Percentiles rank a stretch among this genome's conserved stretches.
Evolutionary conservation across 306 rosid species (phyloP).

Genomic region (Adenanthera pavonina): DNA sequence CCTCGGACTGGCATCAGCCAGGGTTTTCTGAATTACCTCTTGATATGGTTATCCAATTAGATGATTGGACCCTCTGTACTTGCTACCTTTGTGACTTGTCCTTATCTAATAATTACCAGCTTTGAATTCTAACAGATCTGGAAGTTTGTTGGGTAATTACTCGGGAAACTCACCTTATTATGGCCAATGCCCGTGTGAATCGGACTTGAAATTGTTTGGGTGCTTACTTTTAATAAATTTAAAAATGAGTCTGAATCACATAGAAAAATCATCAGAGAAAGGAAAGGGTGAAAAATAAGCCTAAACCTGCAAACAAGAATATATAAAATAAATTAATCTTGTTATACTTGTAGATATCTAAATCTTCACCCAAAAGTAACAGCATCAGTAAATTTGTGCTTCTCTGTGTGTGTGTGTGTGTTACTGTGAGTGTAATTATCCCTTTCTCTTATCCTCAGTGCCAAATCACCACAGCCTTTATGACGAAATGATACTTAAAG

Average conservation of each 20-base stretch:
- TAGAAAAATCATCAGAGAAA: slow-evolving; percentile 43
- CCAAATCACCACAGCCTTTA: background rate
- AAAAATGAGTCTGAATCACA: slow-evolving; percentile 49
- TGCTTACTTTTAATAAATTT: slow-evolving; percentile 49
- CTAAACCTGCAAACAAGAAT: slow-evolving; percentile 23
- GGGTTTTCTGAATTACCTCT: slow-evolving; percentile 54
- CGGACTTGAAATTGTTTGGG: slow-evolving; percentile 45
- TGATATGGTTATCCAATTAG: slow-evolving; percentile 44
- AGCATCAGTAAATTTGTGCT: background rate
- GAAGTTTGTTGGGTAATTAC: slow-evolving; percentile 33
- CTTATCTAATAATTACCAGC: background rate
- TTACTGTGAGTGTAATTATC: background rate
- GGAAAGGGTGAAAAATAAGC: slow-evolving; percentile 2
- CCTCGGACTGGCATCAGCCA: slow-evolving; percentile 98
- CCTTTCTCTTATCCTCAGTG: slow-evolving; percentile 3
- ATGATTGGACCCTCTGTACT: slow-evolving; percentile 52
- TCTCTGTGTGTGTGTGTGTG: background rate
- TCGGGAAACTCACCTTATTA: slow-evolving; percentile 52
- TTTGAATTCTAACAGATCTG: slow-evolving; percentile 16
- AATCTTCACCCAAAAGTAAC: slow-evolving; percentile 18
- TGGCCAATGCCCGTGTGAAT: slow-evolving; percentile 34
- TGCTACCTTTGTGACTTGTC: slow-evolving; percentile 42
- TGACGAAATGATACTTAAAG: slow-evolving; percentile 15
- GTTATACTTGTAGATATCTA: background rate
- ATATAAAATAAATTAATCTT: slow-evolving; percentile 12